Evolutionary conservation across 768 basidiomycete genomes (phyloP).

Genomic region (Baorangia bicolor): DNA sequence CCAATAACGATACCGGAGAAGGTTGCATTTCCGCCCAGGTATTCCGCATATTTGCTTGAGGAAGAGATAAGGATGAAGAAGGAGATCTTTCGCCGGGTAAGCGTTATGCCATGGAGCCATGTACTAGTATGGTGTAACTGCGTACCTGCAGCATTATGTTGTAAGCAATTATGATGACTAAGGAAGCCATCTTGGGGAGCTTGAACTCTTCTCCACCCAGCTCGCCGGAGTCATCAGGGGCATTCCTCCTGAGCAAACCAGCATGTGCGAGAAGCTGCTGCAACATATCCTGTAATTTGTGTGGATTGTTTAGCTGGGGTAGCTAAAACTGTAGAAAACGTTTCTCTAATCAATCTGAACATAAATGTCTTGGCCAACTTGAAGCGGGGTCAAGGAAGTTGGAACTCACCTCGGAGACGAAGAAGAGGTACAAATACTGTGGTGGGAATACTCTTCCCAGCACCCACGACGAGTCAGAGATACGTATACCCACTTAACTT

Average conservation of each 20-base stretch:
- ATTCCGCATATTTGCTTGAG: constrained; percentile 58
- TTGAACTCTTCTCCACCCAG: constrained; percentile 39
- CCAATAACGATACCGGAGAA: constrained; percentile 68
- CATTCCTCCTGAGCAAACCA: not conserved
- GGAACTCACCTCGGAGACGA: constrained; percentile 2
- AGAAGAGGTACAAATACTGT: not conserved
- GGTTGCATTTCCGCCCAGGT: constrained; percentile 60
- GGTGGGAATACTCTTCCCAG: too few species aligned
- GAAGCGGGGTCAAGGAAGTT: not conserved
- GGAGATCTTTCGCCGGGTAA: constrained; percentile 42
- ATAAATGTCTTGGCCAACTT: not conserved
- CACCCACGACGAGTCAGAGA: not conserved
- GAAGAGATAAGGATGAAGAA: constrained; percentile 73
- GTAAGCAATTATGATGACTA: constrained; percentile 44
- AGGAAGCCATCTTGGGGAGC: constrained; percentile 46
- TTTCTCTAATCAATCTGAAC: not conserved
- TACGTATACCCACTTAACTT: not conserved
- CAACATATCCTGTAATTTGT: constrained; percentile 16
- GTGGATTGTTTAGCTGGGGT: too few species aligned
- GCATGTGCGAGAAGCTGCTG: not conserved
- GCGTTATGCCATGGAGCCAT: not conserved
- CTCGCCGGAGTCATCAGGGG: constrained; percentile 11
- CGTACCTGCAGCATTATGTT: constrained; percentile 48
- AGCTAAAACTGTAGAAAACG: not conserved
- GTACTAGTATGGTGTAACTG: not conserved